Evolutionary conservation across 2,329 filamentous ascomycete genomes (phyloP).

Genomic region (Nakataea oryzae): DNA sequence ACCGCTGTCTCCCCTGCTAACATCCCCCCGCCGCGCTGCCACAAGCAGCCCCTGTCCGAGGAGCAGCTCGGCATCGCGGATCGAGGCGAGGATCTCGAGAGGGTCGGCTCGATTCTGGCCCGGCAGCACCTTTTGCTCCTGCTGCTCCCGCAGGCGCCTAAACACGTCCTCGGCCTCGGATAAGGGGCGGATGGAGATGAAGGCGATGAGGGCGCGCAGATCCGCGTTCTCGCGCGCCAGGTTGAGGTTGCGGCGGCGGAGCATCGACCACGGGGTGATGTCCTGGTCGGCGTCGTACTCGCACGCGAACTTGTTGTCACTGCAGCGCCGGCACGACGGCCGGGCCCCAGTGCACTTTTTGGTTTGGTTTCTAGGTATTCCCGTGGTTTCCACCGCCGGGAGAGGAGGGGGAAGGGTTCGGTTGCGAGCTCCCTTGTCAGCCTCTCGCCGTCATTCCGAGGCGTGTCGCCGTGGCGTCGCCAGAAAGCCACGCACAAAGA

Average conservation of each 20-base stretch:
- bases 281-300: conserved; percentile 4
- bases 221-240: not conserved
- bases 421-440: no score
- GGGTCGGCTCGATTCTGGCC: not conserved
- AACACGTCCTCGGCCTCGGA: not conserved
- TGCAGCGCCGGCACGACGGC: conserved; percentile 1
- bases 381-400: not conserved
- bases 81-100: not conserved
- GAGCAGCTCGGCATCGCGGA: not conserved
- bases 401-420: not conserved
- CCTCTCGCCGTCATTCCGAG: not conserved
- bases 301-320: not conserved
- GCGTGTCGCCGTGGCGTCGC: not conserved
- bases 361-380: not conserved
- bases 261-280: not conserved
- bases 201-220: not conserved
- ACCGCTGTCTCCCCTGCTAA: no score
- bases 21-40: no score
- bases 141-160: not conserved
- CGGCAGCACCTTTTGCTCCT: not conserved
- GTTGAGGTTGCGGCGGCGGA: not conserved
- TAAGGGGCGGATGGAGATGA: not conserved
- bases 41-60: not conserved
- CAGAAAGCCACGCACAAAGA: no score
- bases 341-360: conserved; percentile 2